Evolutionary conservation across 305 asterid species (phyloP).

Genomic region (Striga hermonthica): DNA sequence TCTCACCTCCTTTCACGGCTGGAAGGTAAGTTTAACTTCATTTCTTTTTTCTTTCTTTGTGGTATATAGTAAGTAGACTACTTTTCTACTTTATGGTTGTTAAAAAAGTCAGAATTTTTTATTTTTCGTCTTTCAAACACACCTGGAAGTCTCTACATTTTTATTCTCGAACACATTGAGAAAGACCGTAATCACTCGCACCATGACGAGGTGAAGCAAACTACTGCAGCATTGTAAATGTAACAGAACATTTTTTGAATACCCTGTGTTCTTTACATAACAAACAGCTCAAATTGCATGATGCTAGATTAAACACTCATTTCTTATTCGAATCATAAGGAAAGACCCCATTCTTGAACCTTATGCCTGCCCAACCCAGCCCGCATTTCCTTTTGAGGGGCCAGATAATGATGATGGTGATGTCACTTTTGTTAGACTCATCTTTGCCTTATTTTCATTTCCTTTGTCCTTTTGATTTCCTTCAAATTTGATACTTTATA

Average conservation of each 20-base stretch:
- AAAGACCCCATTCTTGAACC: no score
- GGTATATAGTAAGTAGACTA: background rate
- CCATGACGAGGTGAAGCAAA: no score
- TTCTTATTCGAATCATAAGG: no score
- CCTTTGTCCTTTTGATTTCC: slow-evolving; percentile 12
- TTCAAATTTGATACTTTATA: slow-evolving; percentile 26
- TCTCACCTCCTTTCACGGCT: slow-evolving; percentile 68
- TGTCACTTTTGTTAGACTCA: background rate
- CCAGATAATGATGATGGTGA: background rate
- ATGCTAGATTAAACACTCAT: slow-evolving; percentile 2
- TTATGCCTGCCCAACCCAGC: no score
- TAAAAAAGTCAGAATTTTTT: background rate
- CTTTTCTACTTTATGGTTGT: slow-evolving; percentile 9
- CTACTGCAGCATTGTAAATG: no score
- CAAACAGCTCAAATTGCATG: background rate
- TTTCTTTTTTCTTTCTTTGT: no score
- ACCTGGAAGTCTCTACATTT: background rate
- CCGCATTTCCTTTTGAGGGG: no score
- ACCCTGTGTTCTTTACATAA: slow-evolving; percentile 2
- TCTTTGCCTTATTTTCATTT: background rate
- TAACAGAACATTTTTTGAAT: background rate
- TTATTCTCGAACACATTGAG: background rate
- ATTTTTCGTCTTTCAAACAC: background rate
- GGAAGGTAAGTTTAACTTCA: slow-evolving; percentile 43
- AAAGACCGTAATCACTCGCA: no score